Percentiles rank a stretch among this genome's conserved stretches.
Evolutionary conservation across 305 asterid genomes (phyloP).

Genomic region (Rubia balearica): DNA sequence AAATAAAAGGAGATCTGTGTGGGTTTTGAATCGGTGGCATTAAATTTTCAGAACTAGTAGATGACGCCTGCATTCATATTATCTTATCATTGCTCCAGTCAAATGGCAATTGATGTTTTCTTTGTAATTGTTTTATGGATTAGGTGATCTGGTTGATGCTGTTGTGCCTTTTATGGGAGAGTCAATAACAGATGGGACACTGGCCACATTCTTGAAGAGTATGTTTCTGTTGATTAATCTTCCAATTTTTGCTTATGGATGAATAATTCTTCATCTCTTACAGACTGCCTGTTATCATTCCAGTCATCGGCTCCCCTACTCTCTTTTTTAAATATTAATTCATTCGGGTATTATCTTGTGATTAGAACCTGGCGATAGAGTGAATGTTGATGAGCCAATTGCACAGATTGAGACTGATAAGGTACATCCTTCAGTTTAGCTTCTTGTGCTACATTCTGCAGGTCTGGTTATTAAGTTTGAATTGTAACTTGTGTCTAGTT

Average conservation of each 20-base stretch:
- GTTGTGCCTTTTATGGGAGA: constrained; percentile 98
- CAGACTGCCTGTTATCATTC: not conserved
- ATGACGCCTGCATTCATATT: not conserved
- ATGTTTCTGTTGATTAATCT: constrained; percentile 19
- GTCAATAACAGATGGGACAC: constrained; percentile 91
- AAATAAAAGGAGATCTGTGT: not conserved
- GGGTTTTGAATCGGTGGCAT: not conserved
- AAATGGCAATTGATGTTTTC: not conserved
- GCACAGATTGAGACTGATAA: constrained; percentile 98
- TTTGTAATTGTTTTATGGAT: constrained; percentile 27
- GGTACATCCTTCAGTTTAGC: constrained; percentile 31
- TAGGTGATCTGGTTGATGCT: constrained; percentile 77
- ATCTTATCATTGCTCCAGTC: not conserved
- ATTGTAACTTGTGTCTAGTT: constrained; percentile 21
- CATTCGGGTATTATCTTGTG: constrained; percentile 13
- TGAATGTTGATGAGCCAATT: constrained; percentile 84
- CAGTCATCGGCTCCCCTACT: not conserved
- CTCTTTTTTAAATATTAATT: not conserved
- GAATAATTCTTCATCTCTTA: not conserved
- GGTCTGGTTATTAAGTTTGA: constrained; percentile 15
- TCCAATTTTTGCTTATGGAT: not conserved
- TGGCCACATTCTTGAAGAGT: constrained; percentile 92
- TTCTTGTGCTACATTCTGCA: constrained; percentile 5
- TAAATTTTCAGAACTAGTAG: not conserved
- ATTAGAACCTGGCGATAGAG: constrained; percentile 89